Percentiles rank a stretch among this genome's conserved stretches.
Evolutionary conservation across 768 basidiomycete genomes (phyloP).

Genomic region (Dioszegia aurantiaca): DNA sequence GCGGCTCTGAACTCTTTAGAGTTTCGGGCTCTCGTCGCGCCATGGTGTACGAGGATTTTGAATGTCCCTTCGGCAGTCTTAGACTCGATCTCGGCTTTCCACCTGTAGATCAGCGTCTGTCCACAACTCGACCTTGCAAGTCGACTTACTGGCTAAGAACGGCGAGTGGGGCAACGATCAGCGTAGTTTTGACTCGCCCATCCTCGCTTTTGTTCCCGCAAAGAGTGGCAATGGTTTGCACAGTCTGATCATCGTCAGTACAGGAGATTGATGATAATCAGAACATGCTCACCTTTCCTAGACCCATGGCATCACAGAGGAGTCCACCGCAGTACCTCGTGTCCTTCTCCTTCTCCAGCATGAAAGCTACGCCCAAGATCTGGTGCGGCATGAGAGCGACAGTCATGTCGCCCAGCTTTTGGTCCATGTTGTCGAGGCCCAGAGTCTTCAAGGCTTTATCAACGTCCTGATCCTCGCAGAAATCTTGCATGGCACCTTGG

Average conservation of each 20-base stretch:
- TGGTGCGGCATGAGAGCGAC: slow-evolving; percentile 65
- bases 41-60: slow-evolving; percentile 40
- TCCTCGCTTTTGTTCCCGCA: slow-evolving; percentile 59
- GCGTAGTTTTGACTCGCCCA: slow-evolving; percentile 61
- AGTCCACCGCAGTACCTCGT: slow-evolving; percentile 41
- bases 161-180: slow-evolving; percentile 67
- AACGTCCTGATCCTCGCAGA: slow-evolving; percentile 58
- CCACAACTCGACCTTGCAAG: background rate
- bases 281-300: slow-evolving; percentile 7
- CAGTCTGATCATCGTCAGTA: slow-evolving; percentile 22
- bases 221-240: slow-evolving; percentile 64
- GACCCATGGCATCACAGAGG: slow-evolving; percentile 69
- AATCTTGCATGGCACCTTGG: slow-evolving; percentile 36
- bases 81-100: slow-evolving; percentile 17
- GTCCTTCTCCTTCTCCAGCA: slow-evolving; percentile 58
- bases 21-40: slow-evolving; percentile 57
- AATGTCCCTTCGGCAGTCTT: slow-evolving; percentile 18
- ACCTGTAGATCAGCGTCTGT: slow-evolving; percentile 12
- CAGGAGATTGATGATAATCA: background rate
- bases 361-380: slow-evolving; percentile 71
- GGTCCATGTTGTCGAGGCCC: slow-evolving; percentile 57
- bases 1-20: slow-evolving; percentile 59
- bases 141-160: slow-evolving; percentile 62
- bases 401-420: slow-evolving; percentile 61
- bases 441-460: slow-evolving; percentile 61